Base-by-base conservation (phyloP, 257 asterid genomes). In the Ilex aquifolium region DNA sequence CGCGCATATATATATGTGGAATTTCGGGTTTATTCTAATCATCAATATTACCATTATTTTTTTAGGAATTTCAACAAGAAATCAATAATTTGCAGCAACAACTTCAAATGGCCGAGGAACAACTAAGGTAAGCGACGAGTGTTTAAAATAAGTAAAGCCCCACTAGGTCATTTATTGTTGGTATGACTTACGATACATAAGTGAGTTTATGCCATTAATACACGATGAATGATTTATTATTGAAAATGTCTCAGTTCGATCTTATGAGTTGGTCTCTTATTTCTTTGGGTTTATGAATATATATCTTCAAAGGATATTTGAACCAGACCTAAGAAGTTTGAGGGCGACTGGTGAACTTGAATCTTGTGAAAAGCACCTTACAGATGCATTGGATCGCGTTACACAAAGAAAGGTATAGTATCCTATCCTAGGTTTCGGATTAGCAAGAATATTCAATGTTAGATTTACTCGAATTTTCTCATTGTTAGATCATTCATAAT, bases 281-380 rank as follows among this genome's bases (percentile, higher is more conserved):
- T 4, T 36, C 42, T 36, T 36, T 36, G 5, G 42, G 27, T 8
- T 36, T 36, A 8, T 36, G 42, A 36, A 36, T 36, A 8, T 21
- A 21, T 21, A 36, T 8, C 8, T 31, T 39, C 10, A 2, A 76
- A 87, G 95, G 65, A 74, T 70, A 13, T 74, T 81, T 60, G 93
- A 87, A 76, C 93, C 93, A 61, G 88, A 85, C 31, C 66, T 73
- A 15, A 88, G 83, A 16, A 85, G 71, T 59, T 72, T 79, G 66
- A 66, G 83, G 48, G 63, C 82, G 8, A 13, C 75, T 7, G 68
- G 53, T 48, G 93, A 87, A 48, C 72, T 83, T 32, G 70, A 83
- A 59, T 36, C 75, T 0, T 83, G 88, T 46, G 93, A 87, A 71
- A 65, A 70, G 10, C 65, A 69, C 11, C 85, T 87, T 29, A 52